phyloP scores from a whole-genome alignment of 768 basidiomycete species.

The Pleurotus eryngii region DNA sequence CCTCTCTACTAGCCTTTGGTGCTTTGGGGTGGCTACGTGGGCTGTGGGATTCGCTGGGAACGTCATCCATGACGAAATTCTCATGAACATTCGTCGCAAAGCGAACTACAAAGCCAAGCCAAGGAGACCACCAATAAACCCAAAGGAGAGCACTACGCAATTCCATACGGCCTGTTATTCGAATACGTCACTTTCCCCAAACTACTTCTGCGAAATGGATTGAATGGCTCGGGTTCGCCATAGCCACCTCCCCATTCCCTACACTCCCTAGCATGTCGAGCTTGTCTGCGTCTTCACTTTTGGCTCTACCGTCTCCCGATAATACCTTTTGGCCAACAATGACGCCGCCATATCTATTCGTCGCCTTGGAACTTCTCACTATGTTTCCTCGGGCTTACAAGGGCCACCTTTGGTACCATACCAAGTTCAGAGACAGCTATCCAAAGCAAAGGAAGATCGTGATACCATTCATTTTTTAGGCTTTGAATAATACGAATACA shows the following conservation, averaged over 20 bases:
- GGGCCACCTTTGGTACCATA: conserved; percentile 84
- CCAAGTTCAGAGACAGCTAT: conserved; percentile 71
- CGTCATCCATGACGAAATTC: conserved; percentile 85
- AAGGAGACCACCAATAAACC: conserved; percentile 19
- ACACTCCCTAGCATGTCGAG: conserved; percentile 13
- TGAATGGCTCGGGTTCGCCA: conserved; percentile 87
- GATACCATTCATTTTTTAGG: conserved; percentile 72
- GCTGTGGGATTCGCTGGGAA: conserved; percentile 72
- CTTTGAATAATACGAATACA: background rate
- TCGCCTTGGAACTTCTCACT: conserved; percentile 62
- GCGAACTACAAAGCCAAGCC: conserved; percentile 44
- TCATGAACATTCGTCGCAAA: conserved; percentile 75
- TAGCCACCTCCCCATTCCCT: conserved; percentile 63
- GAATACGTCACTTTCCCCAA: conserved; percentile 83
- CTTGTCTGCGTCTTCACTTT: conserved; percentile 13
- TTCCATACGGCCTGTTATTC: conserved; percentile 80
- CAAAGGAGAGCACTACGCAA: conserved; percentile 59
- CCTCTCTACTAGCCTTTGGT: conserved; percentile 32
- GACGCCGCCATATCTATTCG: conserved; percentile 79
- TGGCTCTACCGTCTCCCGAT: conserved; percentile 27
- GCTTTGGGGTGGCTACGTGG: conserved; percentile 66
- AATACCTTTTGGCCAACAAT: conserved; percentile 38
- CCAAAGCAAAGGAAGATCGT: conserved; percentile 74
- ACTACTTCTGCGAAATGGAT: conserved; percentile 96
- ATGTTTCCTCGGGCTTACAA: conserved; percentile 84